Base-by-base conservation (phyloP, 192 early-diverging fungal species). In the Coemansia furcata region DNA sequence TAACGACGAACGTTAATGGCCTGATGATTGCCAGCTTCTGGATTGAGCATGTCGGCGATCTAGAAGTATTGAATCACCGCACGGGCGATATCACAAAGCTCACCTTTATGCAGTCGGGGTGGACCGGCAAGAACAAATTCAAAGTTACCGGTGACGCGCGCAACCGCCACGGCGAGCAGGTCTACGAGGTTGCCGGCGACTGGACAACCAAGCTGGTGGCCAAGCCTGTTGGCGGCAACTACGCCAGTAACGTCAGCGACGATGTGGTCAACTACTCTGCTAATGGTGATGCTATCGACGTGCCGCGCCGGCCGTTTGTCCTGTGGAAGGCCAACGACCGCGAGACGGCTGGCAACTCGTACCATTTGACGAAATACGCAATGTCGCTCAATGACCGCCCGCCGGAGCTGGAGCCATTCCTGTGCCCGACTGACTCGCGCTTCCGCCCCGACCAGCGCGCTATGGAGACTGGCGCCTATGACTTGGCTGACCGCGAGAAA, bases 31-130 rank as follows among this genome's bases (percentile, higher is more conserved):
- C 93, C 26, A 91, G 84, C 50, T 87, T 93, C 21, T 90, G 88
- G 86, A 91, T 96, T 64, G 93, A 94, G 64, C 90, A 92, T 67
- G 88, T 89, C 67, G 94, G 94, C 39, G 94, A 96, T 63, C 88
- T 96, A 78, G 72, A 87, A n/a, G 85, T 94, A 19, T 69, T 73
- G 14, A 96, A 96, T 76, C 89, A 90, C 76, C 85, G 90, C n/a
- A 94, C 94, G 0, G 90, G 91, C 37, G 92, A 96, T 61, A 63
- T 61, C n/a, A 91, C 89, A 62, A 73, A 77, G 19, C 72, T 96
- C 62, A 93, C 89, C 0, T 94, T 94, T 76, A 88, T 92, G 78
- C 88, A 87, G 30, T 87, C 88, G 29, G 89, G 88, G 17, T 90
- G 89, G 88, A 86, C 88, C 58, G 88, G 88, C 63, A 86, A 84